Evolutionary conservation across 2,329 filamentous ascomycete species (phyloP).

Genomic region (Penicillium glabrum): DNA sequence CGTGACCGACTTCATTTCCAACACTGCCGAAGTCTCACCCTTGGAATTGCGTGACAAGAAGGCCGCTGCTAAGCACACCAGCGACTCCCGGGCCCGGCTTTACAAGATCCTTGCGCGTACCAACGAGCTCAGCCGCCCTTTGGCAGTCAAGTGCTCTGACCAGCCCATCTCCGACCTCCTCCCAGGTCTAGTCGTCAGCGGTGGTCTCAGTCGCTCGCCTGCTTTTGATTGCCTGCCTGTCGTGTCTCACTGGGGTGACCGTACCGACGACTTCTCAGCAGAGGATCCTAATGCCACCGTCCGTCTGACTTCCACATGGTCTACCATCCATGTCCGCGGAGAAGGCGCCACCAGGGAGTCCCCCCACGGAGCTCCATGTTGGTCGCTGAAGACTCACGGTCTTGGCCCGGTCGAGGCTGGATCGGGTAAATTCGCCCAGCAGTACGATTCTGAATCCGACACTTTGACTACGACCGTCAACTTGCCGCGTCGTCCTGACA

Average conservation of each 20-base stretch:
- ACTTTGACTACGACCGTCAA: constrained; percentile 10
- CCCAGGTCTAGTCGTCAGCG: constrained; percentile 6
- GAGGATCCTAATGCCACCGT: constrained; percentile 10
- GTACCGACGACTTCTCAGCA: constrained; percentile 8
- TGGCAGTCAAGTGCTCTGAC: background rate
- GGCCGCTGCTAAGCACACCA: constrained; percentile 2
- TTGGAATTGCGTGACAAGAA: constrained; percentile 7
- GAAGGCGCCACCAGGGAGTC: constrained; percentile 1
- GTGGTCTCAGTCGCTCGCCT: constrained; percentile 14
- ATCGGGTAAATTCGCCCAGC: constrained; percentile 4
- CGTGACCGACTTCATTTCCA: constrained; percentile 14
- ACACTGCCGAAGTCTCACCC: constrained; percentile 7
- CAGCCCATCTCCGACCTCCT: constrained; percentile 12
- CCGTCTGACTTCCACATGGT: constrained; percentile 10
- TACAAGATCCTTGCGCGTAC: constrained; percentile 11
- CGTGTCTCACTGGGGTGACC: constrained; percentile 13
- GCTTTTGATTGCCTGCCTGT: constrained; percentile 11
- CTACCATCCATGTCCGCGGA: constrained; percentile 9
- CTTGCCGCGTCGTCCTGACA: constrained; percentile 9
- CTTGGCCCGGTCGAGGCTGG: constrained; percentile 5
- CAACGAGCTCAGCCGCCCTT: constrained; percentile 5
- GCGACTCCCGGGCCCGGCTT: constrained; percentile 5
- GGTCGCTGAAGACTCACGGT: constrained; percentile 9
- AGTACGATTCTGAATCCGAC: constrained; percentile 9
- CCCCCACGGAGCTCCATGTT: constrained; percentile 9